Evolutionary conservation across 768 basidiomycete genomes (phyloP).

Genomic region (Suillus sp.): DNA sequence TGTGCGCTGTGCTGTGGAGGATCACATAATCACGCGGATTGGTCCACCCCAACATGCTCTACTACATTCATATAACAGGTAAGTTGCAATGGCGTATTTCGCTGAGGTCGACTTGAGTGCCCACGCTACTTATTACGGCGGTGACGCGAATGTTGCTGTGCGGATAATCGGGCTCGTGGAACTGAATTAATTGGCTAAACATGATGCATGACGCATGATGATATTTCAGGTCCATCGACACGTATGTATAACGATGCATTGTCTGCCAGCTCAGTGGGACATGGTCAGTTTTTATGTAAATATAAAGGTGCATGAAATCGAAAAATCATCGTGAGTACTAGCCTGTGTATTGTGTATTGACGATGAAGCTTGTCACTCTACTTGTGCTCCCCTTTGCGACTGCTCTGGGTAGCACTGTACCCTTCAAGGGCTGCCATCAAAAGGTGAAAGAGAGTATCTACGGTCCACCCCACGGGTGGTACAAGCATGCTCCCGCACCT

Average conservation of each 20-base stretch:
- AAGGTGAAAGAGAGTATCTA: constrained; percentile 53
- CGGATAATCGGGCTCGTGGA: background rate
- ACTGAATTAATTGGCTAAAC: background rate
- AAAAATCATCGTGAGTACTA: background rate
- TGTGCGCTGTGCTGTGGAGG: background rate
- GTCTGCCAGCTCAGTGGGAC: background rate
- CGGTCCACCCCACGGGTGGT: constrained; percentile 52
- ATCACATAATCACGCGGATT: no score
- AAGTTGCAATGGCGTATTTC: background rate
- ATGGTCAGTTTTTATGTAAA: background rate
- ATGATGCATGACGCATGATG: background rate
- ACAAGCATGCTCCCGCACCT: constrained; percentile 43
- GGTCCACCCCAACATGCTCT: background rate
- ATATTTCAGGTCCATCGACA: background rate
- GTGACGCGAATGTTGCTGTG: background rate
- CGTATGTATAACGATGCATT: background rate
- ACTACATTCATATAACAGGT: background rate
- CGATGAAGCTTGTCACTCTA: background rate
- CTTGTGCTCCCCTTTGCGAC: constrained; percentile 11
- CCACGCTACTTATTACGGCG: background rate
- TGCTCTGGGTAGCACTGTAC: constrained; percentile 16
- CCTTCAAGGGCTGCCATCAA: constrained; percentile 17
- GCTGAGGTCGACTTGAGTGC: background rate
- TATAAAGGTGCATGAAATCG: background rate
- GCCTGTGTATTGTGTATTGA: background rate